These are phyloP conservation scores for Petunia hybrid DNA, from an alignment of 305 asterid genomes.

Conservation along the genomic window DNA sequence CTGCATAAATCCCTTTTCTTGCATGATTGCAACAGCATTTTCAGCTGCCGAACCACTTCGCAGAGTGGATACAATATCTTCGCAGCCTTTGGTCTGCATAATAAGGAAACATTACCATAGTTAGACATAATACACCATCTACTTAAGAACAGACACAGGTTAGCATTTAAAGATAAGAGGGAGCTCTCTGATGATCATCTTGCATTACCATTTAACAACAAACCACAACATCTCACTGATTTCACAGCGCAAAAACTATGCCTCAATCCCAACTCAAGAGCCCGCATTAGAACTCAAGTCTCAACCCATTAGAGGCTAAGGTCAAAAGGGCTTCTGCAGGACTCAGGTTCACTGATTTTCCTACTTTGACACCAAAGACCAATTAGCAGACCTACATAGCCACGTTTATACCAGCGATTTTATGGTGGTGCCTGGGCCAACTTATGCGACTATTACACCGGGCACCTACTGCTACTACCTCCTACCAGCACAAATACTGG, in stretches of 20 bases:
- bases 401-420: conserved; percentile 12
- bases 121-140: conserved; percentile 18
- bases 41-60: conserved; percentile 94
- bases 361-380: background rate
- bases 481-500: background rate
- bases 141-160: background rate
- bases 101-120: conserved; percentile 32
- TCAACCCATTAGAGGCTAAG: too few relatives aligned
- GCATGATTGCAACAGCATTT: conserved; percentile 94
- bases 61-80: conserved; percentile 83
- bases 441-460: background rate
- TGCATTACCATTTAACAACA: background rate
- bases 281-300: too few relatives aligned
- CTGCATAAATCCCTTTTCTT: conserved; percentile 80
- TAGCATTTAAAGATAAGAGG: background rate
- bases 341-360: too few relatives aligned
- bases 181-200: conserved; percentile 7
- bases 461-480: background rate
- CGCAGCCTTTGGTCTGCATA: conserved; percentile 87
- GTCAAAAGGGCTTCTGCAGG: too few relatives aligned
- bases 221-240: background rate
- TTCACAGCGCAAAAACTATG: background rate
- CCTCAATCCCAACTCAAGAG: background rate
- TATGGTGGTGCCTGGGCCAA: background rate
- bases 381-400: background rate